Evolutionary conservation across 768 basidiomycete genomes (phyloP).

Genomic region (Panus rudis): DNA sequence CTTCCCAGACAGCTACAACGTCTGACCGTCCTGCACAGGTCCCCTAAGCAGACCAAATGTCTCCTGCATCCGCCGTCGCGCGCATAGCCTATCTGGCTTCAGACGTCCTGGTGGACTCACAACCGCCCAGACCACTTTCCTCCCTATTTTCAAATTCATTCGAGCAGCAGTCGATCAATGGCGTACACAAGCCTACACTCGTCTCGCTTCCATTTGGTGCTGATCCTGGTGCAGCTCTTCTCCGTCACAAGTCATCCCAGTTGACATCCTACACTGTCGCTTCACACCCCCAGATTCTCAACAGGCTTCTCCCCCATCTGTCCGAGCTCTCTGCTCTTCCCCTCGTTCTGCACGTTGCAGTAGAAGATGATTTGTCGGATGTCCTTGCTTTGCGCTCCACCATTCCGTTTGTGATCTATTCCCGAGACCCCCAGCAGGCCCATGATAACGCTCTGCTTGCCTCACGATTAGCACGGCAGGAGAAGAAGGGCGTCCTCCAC

Average conservation of each 20-base stretch:
- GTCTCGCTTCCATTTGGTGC: constrained; percentile 54
- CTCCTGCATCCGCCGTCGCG: constrained; percentile 39
- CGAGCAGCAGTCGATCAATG: constrained; percentile 11
- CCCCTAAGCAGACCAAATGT: not conserved
- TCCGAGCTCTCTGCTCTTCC: constrained; percentile 57
- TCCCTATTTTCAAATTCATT: constrained; percentile 40
- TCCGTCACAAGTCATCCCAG: constrained; percentile 33
- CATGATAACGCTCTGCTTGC: constrained; percentile 89
- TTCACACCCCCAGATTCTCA: constrained; percentile 43
- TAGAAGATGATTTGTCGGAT: constrained; percentile 58
- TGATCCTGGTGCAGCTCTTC: constrained; percentile 53
- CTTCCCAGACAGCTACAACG: too few species aligned
- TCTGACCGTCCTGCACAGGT: not conserved
- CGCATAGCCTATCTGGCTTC: constrained; percentile 70
- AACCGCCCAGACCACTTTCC: constrained; percentile 31
- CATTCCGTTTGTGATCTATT: constrained; percentile 78
- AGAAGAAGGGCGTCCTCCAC: constrained; percentile 78
- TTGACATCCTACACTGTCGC: constrained; percentile 58
- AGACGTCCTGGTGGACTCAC: constrained; percentile 56
- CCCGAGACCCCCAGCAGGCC: constrained; percentile 69
- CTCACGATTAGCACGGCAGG: constrained; percentile 64
- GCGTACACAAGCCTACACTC: constrained; percentile 25
- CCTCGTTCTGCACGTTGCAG: constrained; percentile 65
- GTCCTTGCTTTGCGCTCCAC: constrained; percentile 71
- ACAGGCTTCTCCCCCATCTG: constrained; percentile 62